Evolutionary conservation across 768 basidiomycete genomes (phyloP).

Genomic region (Tubosaeta sp.): DNA sequence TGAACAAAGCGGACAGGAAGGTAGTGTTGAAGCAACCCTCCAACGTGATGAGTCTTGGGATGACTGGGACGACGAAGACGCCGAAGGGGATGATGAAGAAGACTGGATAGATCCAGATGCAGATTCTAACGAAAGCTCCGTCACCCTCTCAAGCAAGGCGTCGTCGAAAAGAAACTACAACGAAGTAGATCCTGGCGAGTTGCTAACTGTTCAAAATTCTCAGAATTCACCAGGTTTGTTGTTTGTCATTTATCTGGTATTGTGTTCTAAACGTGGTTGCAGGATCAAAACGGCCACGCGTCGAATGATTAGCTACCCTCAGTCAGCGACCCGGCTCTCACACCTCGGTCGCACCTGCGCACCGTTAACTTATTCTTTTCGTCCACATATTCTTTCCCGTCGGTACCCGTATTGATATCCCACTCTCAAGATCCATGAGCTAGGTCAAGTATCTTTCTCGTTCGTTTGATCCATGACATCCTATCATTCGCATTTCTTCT

Average conservation of each 20-base stretch:
- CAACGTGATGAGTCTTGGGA: slow-evolving; percentile 24
- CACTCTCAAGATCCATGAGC: slow-evolving; percentile 11
- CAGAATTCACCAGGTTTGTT: slow-evolving; percentile 45
- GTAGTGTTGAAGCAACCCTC: slow-evolving; percentile 14
- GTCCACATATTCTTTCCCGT: slow-evolving; percentile 8
- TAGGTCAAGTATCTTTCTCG: slow-evolving; percentile 29
- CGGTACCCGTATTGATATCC: slow-evolving; percentile 1
- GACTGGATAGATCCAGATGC: slow-evolving; percentile 47
- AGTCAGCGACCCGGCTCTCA: neutral
- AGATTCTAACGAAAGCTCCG: slow-evolving; percentile 48
- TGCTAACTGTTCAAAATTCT: slow-evolving; percentile 30
- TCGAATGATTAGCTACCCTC: slow-evolving; percentile 25
- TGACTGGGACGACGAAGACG: slow-evolving; percentile 34
- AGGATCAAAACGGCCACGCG: slow-evolving; percentile 46
- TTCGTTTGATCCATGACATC: slow-evolving; percentile 1
- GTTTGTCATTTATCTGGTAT: neutral
- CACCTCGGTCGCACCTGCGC: slow-evolving; percentile 3
- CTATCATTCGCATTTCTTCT: neutral
- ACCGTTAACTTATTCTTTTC: slow-evolving; percentile 29
- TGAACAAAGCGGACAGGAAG: slow-evolving; percentile 14
- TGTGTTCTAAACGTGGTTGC: neutral
- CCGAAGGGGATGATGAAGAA: slow-evolving; percentile 43
- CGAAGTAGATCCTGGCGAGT: slow-evolving; percentile 44
- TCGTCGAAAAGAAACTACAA: slow-evolving; percentile 49
- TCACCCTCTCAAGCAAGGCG: slow-evolving; percentile 50